Evolutionary conservation across 78 protist genomes (phyloP).

Genomic region (Cavenderia fasciculata): DNA sequence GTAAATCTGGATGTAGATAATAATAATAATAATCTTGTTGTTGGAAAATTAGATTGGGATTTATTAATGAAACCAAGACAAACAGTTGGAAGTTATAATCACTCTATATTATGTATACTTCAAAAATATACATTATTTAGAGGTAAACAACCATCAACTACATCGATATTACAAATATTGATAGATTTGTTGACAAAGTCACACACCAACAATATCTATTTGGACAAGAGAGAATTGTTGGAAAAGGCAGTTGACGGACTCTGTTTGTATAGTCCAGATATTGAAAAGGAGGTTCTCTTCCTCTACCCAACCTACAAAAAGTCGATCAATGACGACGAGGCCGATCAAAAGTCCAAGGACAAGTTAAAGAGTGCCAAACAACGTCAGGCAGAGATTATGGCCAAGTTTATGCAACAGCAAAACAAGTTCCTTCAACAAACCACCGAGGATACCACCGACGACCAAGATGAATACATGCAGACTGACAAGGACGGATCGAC

Average conservation of each 20-base stretch:
- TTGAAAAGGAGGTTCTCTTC: not conserved
- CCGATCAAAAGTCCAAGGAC: not conserved
- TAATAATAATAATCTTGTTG: not conserved
- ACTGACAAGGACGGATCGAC: not conserved
- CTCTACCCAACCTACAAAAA: not conserved
- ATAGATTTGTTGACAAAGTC: not conserved
- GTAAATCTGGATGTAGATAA: not conserved
- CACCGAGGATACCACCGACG: not conserved
- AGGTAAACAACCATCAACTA: not conserved
- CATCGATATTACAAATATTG: slow-evolving; percentile 1
- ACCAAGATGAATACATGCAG: not conserved
- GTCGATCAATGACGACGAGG: not conserved
- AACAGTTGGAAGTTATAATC: not conserved
- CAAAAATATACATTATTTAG: not conserved
- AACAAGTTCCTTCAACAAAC: slow-evolving; percentile 23
- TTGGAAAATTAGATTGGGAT: not conserved
- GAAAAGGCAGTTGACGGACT: not conserved
- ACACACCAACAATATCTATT: not conserved
- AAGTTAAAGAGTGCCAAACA: slow-evolving; percentile 49
- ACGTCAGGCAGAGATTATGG: slow-evolving; percentile 78
- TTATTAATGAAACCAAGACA: not conserved
- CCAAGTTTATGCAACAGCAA: slow-evolving; percentile 50
- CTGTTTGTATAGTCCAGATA: not conserved
- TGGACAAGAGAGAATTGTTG: not conserved
- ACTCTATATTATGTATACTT: not conserved